Evolutionary conservation across 495 filamentous ascomycete species (phyloP).

Genomic region (Chaetomium fimeti): DNA sequence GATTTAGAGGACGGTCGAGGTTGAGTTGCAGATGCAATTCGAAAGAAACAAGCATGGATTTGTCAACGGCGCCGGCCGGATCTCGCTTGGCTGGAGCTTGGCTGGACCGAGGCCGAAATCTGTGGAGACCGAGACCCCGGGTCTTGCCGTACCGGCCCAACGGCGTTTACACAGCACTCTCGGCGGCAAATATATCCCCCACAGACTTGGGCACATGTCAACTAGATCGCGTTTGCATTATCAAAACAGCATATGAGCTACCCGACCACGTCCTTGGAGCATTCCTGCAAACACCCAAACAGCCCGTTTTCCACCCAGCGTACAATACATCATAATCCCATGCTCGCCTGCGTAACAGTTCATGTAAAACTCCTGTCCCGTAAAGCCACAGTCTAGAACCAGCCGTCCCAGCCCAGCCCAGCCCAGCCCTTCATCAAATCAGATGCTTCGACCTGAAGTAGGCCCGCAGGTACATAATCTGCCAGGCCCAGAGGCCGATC

Average conservation of each 20-base stretch:
- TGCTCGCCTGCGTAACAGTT: conserved; percentile 33
- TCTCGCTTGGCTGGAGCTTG: conserved; percentile 14
- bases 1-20: neutral
- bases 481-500: conserved; percentile 87
- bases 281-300: neutral
- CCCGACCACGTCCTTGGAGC: neutral
- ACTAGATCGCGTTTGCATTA: conserved; percentile 5
- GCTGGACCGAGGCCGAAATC: conserved; percentile 22
- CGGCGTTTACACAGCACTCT: neutral
- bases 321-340: conserved; percentile 28
- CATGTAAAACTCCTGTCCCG: conserved; percentile 13
- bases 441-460: conserved; percentile 74
- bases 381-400: conserved; percentile 18
- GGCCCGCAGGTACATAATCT: conserved; percentile 93
- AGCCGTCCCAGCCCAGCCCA: neutral
- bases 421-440: conserved; percentile 19
- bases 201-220: neutral
- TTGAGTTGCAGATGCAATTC: neutral
- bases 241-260: neutral
- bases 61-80: conserved; percentile 9
- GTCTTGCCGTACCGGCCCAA: conserved; percentile 10
- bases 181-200: neutral
- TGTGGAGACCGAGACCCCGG: neutral
- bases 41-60: neutral
- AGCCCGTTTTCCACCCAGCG: conserved; percentile 4